Evolutionary conservation across 345 rosid species (phyloP).

Genomic region (Eucalyptus sp.): DNA sequence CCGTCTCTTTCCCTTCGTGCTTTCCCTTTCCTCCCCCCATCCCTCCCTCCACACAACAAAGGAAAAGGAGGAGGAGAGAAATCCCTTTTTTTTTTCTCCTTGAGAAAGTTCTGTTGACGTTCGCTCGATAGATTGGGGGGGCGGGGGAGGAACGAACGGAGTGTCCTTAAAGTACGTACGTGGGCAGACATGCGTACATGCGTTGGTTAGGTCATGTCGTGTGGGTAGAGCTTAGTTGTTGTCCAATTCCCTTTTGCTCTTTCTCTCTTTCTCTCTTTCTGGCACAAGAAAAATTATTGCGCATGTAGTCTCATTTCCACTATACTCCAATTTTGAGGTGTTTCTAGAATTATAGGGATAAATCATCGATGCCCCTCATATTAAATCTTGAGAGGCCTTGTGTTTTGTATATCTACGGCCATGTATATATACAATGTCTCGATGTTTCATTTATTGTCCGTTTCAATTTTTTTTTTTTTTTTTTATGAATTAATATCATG

Average conservation of each 20-base stretch:
- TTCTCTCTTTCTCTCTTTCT: neutral
- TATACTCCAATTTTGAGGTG: neutral
- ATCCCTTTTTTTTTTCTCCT: neutral
- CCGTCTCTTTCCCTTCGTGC: neutral
- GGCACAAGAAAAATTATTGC: neutral
- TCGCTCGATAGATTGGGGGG: neutral
- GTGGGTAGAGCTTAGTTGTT: neutral
- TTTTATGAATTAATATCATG: neutral
- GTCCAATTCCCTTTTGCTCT: neutral
- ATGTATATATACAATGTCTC: neutral
- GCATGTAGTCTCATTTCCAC: neutral
- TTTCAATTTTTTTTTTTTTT: too few relatives aligned
- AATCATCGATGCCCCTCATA: neutral
- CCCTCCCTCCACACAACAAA: neutral
- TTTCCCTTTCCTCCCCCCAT: neutral
- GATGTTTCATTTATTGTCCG: neutral
- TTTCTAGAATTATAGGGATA: neutral
- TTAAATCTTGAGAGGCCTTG: neutral
- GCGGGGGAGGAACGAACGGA: accelerated
- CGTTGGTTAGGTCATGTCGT: neutral
- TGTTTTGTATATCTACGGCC: neutral
- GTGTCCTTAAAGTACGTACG: neutral
- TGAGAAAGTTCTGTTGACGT: neutral
- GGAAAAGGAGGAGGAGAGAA: neutral
- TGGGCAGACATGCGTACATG: neutral